Evolutionary conservation across 1,139 yeast genomes (phyloP), one percentile per base, ranked within the genome.

Genomic region (Hansenula anomala): DNA sequence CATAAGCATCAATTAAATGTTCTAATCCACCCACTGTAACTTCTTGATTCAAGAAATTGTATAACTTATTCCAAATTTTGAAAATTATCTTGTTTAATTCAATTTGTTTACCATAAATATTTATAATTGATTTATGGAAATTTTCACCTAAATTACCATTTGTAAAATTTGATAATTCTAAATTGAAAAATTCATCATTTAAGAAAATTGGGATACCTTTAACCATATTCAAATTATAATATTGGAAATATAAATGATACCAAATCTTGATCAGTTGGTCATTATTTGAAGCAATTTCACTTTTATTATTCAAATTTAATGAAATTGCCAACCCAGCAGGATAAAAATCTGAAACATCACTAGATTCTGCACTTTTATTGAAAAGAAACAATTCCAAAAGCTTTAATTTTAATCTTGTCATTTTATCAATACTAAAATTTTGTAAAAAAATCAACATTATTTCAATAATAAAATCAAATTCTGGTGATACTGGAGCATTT

Each of bases 181-280:
- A 27, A 30, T 46, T 41, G 40, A 45, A 47, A 31, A 37, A 41
- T 6, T 50, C 51, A 8, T 44, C 45, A 11, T 33, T 39, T 19
- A 48, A 17, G 13, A 45, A 37, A 6, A 47, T 28, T 14, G 55
- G 55, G 1, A 45, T 28, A 1, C 57, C 57, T 24, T 40, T 38
- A n/a, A 28, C 37, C 2, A 41, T 11, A 14, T 47, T 40, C 12
- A 33, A 28, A 29, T 27, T 36, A 25, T 39, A 43, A 33, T 46
- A 47, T 12, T 33, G 34, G 40, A 42, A 43, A 33, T 47, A 52
- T 10, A 44, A 34, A 29, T 41, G 34, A 14, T 42, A 39, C 54
- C 55, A 51, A 3, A 40, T 27, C 17, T 44, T 33, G 41, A 9
- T 33, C 33, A 15, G 44, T 32, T 4, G 34, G 31, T 31, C 36